Base-by-base conservation (phyloP, 2,329 filamentous ascomycete genomes). In the Neopestalotiopsis clavispora region DNA sequence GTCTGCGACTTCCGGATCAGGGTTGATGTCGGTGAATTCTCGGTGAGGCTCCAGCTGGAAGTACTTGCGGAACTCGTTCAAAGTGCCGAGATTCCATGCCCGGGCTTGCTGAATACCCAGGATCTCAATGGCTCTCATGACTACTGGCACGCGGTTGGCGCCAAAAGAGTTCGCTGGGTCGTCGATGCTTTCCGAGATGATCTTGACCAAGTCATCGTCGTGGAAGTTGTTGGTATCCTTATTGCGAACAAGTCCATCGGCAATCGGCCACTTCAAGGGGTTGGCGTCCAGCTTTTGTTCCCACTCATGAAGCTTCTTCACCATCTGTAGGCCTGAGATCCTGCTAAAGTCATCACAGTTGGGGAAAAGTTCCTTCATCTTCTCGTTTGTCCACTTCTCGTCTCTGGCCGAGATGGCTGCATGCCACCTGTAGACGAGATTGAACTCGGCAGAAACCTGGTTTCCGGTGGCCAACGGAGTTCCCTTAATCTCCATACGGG, bases 91-190 rank as follows among this genome's bases (percentile, higher is more conserved):
- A 69, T 85, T 83, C 78, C 85, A 86, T 3, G 81, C 74, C 32
- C 84, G 75, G 13, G 83, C 83, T 70, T 86, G 84, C 14, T 82
- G 70, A 67, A 84, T 82, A 1, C 84, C 83, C 72, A 87, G 79
- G 40, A 86, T 77, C 68, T 86, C 84, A 38, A 87, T 80, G 17
- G 82, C 77, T 65, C 82, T 83, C 73, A 86, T 72, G 17, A 32
- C 38, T 4, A 83, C 83, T 4, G 89, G 89, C 0, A 91, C 84
- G 73, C 87, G 88, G 10, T 84, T 84, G 1, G 89, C 86, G 1
- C 89, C 89, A 71, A 90, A 90, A 4, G 83, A 81, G 45, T 88
- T 88, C 1, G 87, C 87, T 40, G 86, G 86, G 68, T 91, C 87
- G 30, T 91, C 86, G 75, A 90, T 89, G n/a, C 85, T 82, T 40